Conservation (phyloP, 768 basidiomycete genomes). For the Hortiboletus flavorubellus region DNA sequence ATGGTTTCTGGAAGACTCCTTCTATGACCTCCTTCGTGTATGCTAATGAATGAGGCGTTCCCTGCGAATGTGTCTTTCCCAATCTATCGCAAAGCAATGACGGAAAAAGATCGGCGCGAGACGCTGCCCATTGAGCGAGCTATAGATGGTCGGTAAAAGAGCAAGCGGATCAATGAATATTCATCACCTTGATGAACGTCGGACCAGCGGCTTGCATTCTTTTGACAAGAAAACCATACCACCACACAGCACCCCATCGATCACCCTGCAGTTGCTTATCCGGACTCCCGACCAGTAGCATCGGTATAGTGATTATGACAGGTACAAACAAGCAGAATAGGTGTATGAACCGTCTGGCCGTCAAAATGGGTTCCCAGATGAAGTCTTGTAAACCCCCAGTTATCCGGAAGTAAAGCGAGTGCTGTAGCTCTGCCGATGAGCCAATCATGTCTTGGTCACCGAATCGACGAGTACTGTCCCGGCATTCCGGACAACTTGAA, state of each 20-base stretch:
- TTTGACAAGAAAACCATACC: constrained; percentile 85
- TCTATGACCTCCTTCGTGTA: constrained; percentile 85
- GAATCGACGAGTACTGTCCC: constrained; percentile 17
- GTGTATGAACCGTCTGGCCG: constrained; percentile 76
- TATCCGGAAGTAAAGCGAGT: constrained; percentile 44
- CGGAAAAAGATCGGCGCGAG: constrained; percentile 92
- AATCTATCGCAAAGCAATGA: constrained; percentile 77
- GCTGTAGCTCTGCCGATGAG: constrained; percentile 66
- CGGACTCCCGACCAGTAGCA: constrained; percentile 69
- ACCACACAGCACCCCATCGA: constrained; percentile 93
- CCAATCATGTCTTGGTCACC: constrained; percentile 41
- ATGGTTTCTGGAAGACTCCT: constrained; percentile 75
- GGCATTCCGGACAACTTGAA: constrained; percentile 33
- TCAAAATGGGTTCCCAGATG: constrained; percentile 84
- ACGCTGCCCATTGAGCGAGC: constrained; percentile 99
- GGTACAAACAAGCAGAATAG: constrained; percentile 84
- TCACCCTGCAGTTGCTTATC: constrained; percentile 62
- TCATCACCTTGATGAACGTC: constrained; percentile 48
- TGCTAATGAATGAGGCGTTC: constrained; percentile 70
- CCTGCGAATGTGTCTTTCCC: constrained; percentile 85
- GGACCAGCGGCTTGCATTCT: constrained; percentile 96
- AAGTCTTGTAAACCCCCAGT: constrained; percentile 47
- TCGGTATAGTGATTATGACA: constrained; percentile 78
- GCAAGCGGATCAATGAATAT: neutral
- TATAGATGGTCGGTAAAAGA: constrained; percentile 30